These are phyloP conservation scores for Rhodotorula taiwanensis DNA, from an alignment of 768 basidiomycete genomes.

Conservation along the genomic window DNA sequence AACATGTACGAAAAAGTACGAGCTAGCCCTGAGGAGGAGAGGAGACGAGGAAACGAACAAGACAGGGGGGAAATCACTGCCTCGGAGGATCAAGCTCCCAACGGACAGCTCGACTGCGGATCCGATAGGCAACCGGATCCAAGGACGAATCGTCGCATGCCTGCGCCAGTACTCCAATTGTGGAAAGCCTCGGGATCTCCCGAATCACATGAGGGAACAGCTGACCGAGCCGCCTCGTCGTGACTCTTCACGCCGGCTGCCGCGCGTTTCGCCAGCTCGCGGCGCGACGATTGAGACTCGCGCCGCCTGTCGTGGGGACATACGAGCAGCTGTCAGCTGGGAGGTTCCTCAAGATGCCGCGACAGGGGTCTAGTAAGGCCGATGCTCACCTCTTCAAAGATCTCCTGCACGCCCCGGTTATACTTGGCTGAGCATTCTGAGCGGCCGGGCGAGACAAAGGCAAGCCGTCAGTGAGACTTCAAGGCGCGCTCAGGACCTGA, in stretches of 20 bases:
- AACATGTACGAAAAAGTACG: no score
- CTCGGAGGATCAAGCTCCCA: no score
- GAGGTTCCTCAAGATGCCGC: background rate
- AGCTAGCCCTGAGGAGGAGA: no score
- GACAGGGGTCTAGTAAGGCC: background rate
- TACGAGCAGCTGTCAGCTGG: background rate
- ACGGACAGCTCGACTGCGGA: no score
- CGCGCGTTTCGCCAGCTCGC: slow-evolving; percentile 28
- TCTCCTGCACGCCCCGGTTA: slow-evolving; percentile 87
- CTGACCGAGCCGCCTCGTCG: background rate
- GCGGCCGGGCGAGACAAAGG: slow-evolving; percentile 49
- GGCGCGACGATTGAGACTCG: slow-evolving; percentile 67
- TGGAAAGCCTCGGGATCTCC: no score
- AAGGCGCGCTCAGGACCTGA: background rate
- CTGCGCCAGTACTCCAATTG: no score
- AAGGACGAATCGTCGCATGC: no score
- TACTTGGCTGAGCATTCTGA: slow-evolving; percentile 96
- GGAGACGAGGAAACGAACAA: no score
- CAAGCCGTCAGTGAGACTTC: no score
- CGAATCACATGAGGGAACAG: slow-evolving; percentile 7
- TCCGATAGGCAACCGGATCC: no score
- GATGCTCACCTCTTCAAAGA: slow-evolving; percentile 70
- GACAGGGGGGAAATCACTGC: no score
- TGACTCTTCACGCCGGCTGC: slow-evolving; percentile 8
- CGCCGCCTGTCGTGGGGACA: slow-evolving; percentile 48